Conservation (phyloP, 768 basidiomycete species). For the Brasilioporus rufonigricans region DNA sequence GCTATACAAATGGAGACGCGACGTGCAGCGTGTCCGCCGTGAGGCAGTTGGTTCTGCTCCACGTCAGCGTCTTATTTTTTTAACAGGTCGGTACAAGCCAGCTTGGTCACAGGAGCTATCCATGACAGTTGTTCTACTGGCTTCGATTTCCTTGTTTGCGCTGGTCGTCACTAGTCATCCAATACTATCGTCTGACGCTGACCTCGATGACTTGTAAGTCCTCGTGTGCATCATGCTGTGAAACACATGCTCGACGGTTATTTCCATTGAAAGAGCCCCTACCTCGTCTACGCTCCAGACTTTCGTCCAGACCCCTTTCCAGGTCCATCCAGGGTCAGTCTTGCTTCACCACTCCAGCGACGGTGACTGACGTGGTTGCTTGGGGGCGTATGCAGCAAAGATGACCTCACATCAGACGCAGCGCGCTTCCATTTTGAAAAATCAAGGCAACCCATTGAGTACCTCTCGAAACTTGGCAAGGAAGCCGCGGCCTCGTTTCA, state of each 20-base stretch:
- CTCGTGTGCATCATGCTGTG: conserved; percentile 5
- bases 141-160: conserved; percentile 39
- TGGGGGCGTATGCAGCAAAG: conserved; percentile 14
- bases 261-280: conserved; percentile 10
- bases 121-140: conserved; percentile 40
- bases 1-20: conserved; percentile 24
- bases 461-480: conserved; percentile 28
- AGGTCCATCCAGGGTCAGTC: conserved; percentile 36
- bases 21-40: conserved; percentile 18
- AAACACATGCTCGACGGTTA: conserved; percentile 14
- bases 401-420: conserved; percentile 19
- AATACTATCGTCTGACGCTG: conserved; percentile 25
- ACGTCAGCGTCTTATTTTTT: conserved; percentile 7
- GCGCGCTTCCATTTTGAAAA: conserved; percentile 32
- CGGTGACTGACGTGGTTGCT: conserved; percentile 11
- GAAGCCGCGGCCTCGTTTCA: conserved; percentile 30
- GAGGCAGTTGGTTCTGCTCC: conserved; percentile 26
- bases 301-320: conserved; percentile 36
- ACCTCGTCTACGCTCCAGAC: conserved; percentile 26
- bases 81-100: neutral
- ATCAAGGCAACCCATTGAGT: conserved; percentile 29
- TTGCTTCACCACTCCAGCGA: conserved; percentile 8
- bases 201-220: conserved; percentile 30
- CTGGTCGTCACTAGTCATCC: conserved; percentile 46
- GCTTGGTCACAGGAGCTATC: neutral